A percentile compares a stretch with the other conserved stretches of the same genome.
phyloP scores from a whole-genome alignment of 768 basidiomycete species.

The Naganishia friedmannii region DNA sequence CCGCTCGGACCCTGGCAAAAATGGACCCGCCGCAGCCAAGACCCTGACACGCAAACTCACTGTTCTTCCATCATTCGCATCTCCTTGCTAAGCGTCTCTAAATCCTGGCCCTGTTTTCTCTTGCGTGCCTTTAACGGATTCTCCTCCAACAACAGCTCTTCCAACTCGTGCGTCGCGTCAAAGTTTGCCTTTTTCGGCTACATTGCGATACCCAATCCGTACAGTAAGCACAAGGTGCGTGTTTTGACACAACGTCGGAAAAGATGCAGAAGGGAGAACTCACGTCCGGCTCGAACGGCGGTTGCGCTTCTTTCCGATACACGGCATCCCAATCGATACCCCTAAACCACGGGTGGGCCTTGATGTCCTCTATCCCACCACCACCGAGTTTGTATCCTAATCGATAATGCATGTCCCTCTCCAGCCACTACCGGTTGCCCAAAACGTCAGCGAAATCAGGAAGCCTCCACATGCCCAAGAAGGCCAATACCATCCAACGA shows the following conservation, averaged over 20 bases:
- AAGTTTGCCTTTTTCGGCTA: conserved; percentile 99
- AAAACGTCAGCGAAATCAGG: background rate
- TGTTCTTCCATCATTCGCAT: conserved; percentile 99
- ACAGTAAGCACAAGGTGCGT: background rate
- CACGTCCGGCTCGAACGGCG: conserved; percentile 90
- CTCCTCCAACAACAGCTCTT: conserved; percentile 91
- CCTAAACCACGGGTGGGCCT: conserved; percentile 78
- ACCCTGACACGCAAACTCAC: too few relatives aligned
- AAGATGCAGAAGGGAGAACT: conserved; percentile 50
- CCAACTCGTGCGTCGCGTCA: conserved; percentile 95
- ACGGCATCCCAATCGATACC: conserved; percentile 76
- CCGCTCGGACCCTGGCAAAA: background rate
- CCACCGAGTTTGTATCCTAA: conserved; percentile 73
- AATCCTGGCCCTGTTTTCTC: conserved; percentile 82
- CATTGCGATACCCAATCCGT: background rate
- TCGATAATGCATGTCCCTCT: conserved; percentile 75
- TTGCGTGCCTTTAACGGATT: conserved; percentile 93
- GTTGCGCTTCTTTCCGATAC: conserved; percentile 62
- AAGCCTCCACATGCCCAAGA: background rate
- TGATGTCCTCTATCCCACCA: conserved; percentile 75
- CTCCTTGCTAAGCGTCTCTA: conserved; percentile 79
- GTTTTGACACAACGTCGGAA: background rate
- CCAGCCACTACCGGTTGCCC: conserved; percentile 66
- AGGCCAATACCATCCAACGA: background rate
- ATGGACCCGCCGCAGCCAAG: conserved; percentile 4